Conservation (phyloP, 805 yeast species). For the Pichia scutulata region DNA sequence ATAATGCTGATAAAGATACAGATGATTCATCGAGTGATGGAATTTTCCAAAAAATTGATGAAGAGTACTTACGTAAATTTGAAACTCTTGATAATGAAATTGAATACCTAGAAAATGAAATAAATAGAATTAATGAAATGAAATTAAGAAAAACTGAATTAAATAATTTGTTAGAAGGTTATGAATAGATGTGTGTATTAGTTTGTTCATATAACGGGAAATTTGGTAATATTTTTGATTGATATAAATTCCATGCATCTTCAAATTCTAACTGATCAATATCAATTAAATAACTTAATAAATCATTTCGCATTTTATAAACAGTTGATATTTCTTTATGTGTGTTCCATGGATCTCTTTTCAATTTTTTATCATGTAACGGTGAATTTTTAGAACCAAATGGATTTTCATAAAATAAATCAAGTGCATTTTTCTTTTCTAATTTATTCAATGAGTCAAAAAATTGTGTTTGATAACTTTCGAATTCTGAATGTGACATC, state of each 20-base stretch:
- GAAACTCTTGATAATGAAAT: conserved; percentile 71
- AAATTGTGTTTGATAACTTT: conserved; percentile 29
- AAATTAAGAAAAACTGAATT: conserved; percentile 53
- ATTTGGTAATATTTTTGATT: conserved; percentile 8
- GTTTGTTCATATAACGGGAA: conserved; percentile 16
- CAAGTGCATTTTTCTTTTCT: conserved; percentile 48
- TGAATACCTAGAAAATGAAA: conserved; percentile 50
- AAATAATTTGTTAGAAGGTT: conserved; percentile 42
- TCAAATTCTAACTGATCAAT: conserved; percentile 26
- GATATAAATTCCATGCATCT: conserved; percentile 18
- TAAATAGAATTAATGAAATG: conserved; percentile 52
- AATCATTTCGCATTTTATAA: conserved; percentile 11
- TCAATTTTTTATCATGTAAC: conserved; percentile 35
- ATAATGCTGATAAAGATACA: conserved; percentile 31
- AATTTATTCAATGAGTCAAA: conserved; percentile 37
- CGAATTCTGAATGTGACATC: conserved; percentile 9
- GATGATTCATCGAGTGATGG: not conserved
- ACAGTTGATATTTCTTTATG: not conserved
- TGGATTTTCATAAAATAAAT: conserved; percentile 47
- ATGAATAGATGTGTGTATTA: no score
- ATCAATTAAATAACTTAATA: conserved; percentile 16
- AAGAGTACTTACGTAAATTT: conserved; percentile 31
- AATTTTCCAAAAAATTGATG: conserved; percentile 26
- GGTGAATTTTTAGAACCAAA: conserved; percentile 45
- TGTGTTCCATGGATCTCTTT: conserved; percentile 46